A percentile compares a stretch with the other conserved stretches of the same genome.
Evolutionary conservation across 1,284 basidiomycete genomes (phyloP).

Genomic region (Porodaedalea pini): DNA sequence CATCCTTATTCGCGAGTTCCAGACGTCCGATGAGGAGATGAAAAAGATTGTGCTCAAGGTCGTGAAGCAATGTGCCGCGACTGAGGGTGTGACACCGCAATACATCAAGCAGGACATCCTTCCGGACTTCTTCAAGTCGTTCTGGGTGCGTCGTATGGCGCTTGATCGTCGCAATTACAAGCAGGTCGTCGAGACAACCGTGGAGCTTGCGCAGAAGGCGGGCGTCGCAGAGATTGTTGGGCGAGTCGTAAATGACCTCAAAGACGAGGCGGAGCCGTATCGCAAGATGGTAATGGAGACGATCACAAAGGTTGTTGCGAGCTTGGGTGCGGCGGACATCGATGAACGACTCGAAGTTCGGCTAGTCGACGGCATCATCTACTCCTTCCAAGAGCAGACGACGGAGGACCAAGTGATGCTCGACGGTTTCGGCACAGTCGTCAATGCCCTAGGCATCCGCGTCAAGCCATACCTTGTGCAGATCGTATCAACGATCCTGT

Average conservation of each 20-base stretch:
- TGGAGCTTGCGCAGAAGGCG: slow-evolving; percentile 94
- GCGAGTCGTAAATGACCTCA: slow-evolving; percentile 92
- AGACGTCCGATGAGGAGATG: slow-evolving; percentile 99
- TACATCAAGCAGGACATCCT: slow-evolving; percentile 98
- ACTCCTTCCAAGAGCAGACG: slow-evolving; percentile 99
- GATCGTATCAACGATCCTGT: slow-evolving; percentile 98
- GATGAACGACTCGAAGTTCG: slow-evolving; percentile 94
- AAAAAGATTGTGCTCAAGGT: slow-evolving; percentile 99
- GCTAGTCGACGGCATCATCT: slow-evolving; percentile 97
- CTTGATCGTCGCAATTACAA: slow-evolving; percentile 94
- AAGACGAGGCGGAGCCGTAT: slow-evolving; percentile 96
- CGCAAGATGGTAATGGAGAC: slow-evolving; percentile 99
- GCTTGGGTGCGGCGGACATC: slow-evolving; percentile 92
- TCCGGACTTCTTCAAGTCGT: slow-evolving; percentile 99
- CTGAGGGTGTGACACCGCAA: slow-evolving; percentile 90
- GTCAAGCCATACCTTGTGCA: slow-evolving; percentile 99
- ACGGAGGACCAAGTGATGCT: slow-evolving; percentile 99
- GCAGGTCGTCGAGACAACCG: slow-evolving; percentile 98
- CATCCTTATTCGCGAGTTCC: slow-evolving; percentile 98
- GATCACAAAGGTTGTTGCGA: slow-evolving; percentile 93
- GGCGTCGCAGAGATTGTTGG: slow-evolving; percentile 96
- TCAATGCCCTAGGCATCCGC: slow-evolving; percentile 91
- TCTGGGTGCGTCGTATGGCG: slow-evolving; percentile 98
- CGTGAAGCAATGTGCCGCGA: slow-evolving; percentile 97
- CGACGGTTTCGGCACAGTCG: slow-evolving; percentile 96